phyloP scores from a whole-genome alignment of 345 rosid genomes.

The Fremontodendron californicum region DNA sequence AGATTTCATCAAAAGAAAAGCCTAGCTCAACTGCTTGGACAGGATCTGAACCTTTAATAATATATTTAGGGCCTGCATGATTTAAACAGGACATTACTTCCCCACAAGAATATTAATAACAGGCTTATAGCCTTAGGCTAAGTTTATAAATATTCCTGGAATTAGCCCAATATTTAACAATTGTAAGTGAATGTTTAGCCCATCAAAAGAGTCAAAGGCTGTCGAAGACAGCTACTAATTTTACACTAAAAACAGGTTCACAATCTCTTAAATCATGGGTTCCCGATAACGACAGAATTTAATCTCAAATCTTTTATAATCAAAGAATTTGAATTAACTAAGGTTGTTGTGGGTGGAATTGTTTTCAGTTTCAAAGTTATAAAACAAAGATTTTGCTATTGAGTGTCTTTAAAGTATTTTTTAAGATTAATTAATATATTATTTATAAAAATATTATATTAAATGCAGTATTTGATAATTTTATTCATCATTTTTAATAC shows the following conservation, averaged over 20 bases:
- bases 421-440: too few relatives aligned
- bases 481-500: too few relatives aligned
- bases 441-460: too few relatives aligned
- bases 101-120: not conserved
- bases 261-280: not conserved
- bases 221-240: not conserved
- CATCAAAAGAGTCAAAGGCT: not conserved
- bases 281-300: not conserved
- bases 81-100: not conserved
- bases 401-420: too few relatives aligned
- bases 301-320: not conserved
- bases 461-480: too few relatives aligned
- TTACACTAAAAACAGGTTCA: not conserved
- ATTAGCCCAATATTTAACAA: not conserved
- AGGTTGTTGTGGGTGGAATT: not conserved
- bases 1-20: not conserved
- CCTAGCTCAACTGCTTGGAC: not conserved
- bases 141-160: not conserved
- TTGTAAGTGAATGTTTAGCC: not conserved
- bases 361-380: not conserved
- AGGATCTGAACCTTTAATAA: too few relatives aligned
- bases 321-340: not conserved
- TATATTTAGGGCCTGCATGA: too few relatives aligned
- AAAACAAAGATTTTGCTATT: too few relatives aligned
- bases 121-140: not conserved